Percentiles rank a stretch among this genome's conserved stretches.
phyloP scores from a whole-genome alignment of 345 rosid species.

The Cardiospermum halicacabum region DNA sequence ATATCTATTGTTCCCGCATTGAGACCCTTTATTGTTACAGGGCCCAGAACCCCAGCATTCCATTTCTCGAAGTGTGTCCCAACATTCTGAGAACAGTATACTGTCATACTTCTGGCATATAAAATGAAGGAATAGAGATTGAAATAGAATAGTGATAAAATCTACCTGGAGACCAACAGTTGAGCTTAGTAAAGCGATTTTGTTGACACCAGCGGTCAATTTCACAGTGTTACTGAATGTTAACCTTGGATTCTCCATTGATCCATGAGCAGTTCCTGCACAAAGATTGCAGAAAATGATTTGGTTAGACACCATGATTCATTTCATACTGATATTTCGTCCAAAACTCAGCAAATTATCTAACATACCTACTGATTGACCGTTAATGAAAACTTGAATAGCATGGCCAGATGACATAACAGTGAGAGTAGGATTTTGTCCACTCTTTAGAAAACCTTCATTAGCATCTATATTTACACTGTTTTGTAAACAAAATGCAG shows the following conservation, averaged over 20 bases:
- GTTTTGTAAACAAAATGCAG: conserved; percentile 12
- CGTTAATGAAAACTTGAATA: conserved; percentile 66
- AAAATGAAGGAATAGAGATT: background rate
- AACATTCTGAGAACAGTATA: conserved; percentile 53
- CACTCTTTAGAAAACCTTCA: conserved; percentile 65
- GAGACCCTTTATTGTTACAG: conserved; percentile 66
- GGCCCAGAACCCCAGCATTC: conserved; percentile 86
- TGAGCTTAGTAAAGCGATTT: conserved; percentile 68
- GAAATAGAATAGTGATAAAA: conserved; percentile 11
- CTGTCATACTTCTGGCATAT: background rate
- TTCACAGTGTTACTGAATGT: conserved; percentile 66
- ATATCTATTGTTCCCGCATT: conserved; percentile 73
- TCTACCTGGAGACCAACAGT: conserved; percentile 87
- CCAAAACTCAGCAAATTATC: background rate
- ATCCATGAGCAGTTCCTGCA: conserved; percentile 74
- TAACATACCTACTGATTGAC: conserved; percentile 59
- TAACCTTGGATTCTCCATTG: conserved; percentile 46
- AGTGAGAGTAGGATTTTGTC: conserved; percentile 60
- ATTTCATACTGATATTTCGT: background rate
- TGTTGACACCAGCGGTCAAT: conserved; percentile 70
- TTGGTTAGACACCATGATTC: too few relatives aligned
- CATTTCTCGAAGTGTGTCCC: conserved; percentile 79
- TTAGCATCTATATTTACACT: conserved; percentile 50
- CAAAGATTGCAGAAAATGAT: background rate
- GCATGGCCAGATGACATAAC: conserved; percentile 77